Percentiles rank a stretch among this genome's conserved stretches.
Conservation (phyloP, 1,284 basidiomycete species). For the Waitea zeae region DNA sequence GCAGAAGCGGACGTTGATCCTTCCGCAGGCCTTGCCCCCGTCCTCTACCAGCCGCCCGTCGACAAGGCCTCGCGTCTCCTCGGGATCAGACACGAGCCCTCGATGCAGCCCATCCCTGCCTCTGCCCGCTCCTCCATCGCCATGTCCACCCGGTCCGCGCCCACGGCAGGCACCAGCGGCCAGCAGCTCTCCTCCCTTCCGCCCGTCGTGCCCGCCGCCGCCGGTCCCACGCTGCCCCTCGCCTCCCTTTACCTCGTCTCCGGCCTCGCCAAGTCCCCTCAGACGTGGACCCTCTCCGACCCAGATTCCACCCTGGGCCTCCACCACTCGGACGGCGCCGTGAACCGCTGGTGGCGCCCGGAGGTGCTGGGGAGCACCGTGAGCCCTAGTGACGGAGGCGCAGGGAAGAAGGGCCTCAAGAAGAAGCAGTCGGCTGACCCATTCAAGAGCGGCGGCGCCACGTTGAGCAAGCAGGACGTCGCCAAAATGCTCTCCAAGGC, state of each 20-base stretch:
- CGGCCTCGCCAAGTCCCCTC: constrained; percentile 67
- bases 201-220: constrained; percentile 21
- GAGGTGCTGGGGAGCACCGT: constrained; percentile 85
- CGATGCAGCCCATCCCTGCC: constrained; percentile 70
- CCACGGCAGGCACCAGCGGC: too few relatives aligned
- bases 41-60: not conserved
- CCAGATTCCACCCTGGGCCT: constrained; percentile 73
- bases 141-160: constrained; percentile 51
- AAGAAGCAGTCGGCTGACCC: constrained; percentile 52
- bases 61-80: constrained; percentile 55
- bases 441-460: constrained; percentile 48
- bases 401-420: constrained; percentile 11
- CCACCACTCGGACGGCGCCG: constrained; percentile 75
- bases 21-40: too few relatives aligned
- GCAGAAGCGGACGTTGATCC: too few relatives aligned
- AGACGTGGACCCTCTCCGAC: constrained; percentile 91
- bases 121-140: constrained; percentile 51
- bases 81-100: constrained; percentile 50
- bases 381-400: constrained; percentile 51
- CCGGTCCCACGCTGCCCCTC: constrained; percentile 52
- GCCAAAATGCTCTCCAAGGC: constrained; percentile 82
- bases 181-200: too few relatives aligned
- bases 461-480: constrained; percentile 66
- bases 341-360: constrained; percentile 86
- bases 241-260: constrained; percentile 75